phyloP scores from a whole-genome alignment of 495 filamentous ascomycete species.

The Penicillium coffeae region DNA sequence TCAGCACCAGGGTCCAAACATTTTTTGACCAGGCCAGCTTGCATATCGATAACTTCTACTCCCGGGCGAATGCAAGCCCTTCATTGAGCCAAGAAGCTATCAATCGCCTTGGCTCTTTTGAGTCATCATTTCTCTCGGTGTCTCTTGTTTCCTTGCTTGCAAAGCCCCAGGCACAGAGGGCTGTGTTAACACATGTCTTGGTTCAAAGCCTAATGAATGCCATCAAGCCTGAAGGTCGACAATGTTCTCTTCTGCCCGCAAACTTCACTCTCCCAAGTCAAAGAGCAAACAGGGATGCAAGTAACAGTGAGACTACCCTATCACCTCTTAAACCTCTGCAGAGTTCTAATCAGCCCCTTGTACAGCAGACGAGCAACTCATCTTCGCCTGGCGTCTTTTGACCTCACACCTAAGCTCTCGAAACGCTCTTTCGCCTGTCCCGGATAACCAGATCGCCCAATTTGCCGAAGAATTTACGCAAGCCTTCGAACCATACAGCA shows the following conservation, averaged over 20 bases:
- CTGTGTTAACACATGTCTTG: conserved; percentile 20
- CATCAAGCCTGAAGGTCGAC: conserved; percentile 11
- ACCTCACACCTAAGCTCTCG: conserved; percentile 13
- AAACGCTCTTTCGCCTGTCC: not conserved
- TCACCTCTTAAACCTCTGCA: not conserved
- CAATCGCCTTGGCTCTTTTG: conserved; percentile 8
- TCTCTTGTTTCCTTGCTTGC: conserved; percentile 12
- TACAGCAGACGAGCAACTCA: conserved; percentile 2
- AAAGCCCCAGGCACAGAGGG: conserved; percentile 8
- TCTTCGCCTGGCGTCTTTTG: conserved; percentile 28
- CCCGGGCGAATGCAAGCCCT: not conserved
- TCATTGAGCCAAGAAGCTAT: not conserved
- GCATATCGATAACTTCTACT: conserved; percentile 32
- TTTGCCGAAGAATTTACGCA: conserved; percentile 16
- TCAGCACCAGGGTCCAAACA: conserved; percentile 14
- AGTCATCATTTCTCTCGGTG: conserved; percentile 13
- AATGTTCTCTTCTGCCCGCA: conserved; percentile 13
- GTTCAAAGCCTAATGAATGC: conserved; percentile 11
- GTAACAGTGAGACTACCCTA: too few relatives aligned
- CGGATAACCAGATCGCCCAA: conserved; percentile 1
- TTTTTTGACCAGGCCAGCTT: conserved; percentile 26
- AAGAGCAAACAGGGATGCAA: too few relatives aligned
- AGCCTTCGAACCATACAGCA: conserved; percentile 19
- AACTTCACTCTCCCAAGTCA: not conserved
- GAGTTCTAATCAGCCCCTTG: too few relatives aligned